These are phyloP conservation scores for Kazachstania sp. DNA, from an alignment of 1,139 yeast genomes.

Conservation along the genomic window DNA sequence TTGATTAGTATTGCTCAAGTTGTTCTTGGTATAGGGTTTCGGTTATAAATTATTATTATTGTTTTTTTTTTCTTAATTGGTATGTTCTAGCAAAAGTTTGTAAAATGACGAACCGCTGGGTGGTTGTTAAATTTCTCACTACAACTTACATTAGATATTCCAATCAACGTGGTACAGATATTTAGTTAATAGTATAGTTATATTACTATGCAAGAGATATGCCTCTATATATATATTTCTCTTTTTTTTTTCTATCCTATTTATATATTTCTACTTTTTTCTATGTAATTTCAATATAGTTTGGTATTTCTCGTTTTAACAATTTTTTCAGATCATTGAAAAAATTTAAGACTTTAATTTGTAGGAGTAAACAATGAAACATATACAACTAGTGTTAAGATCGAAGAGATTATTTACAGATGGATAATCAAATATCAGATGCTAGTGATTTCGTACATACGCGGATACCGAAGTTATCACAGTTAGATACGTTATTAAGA, in stretches of 20 bases:
- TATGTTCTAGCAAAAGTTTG: not conserved
- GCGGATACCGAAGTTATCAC: constrained; percentile 45
- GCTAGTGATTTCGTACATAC: constrained; percentile 62
- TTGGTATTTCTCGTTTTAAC: not conserved
- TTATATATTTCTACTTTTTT: not conserved
- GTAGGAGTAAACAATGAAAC: no score
- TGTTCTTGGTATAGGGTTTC: not conserved
- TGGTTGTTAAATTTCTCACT: not conserved
- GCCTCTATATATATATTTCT: not conserved
- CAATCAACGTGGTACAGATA: not conserved
- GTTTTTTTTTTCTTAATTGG: not conserved
- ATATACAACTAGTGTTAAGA: no score
- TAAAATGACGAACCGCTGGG: not conserved
- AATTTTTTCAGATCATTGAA: not conserved
- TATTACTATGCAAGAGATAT: not conserved
- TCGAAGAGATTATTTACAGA: not conserved
- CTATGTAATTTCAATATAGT: not conserved
- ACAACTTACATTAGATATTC: no score
- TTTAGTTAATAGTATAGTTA: not conserved
- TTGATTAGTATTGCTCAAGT: not conserved
- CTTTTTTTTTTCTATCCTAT: constrained; percentile 1
- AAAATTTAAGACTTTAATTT: not conserved
- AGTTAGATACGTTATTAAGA: constrained; percentile 62
- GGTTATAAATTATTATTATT: not conserved
- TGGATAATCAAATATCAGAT: constrained; percentile 40